phyloP scores from a whole-genome alignment of 2,329 filamentous ascomycete genomes.

The Hirsutella thompsonii region DNA sequence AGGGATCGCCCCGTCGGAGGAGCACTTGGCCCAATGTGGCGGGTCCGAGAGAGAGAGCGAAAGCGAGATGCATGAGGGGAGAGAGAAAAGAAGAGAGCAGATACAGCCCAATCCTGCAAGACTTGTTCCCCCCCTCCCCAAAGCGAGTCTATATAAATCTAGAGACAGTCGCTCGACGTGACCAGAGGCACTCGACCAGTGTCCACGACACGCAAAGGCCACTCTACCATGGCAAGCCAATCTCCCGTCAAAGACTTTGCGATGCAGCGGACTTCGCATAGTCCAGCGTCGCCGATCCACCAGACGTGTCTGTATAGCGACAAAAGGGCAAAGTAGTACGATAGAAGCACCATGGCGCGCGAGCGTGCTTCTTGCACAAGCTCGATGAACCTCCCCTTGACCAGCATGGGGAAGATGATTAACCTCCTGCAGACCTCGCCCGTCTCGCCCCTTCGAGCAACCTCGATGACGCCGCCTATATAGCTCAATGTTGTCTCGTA shows the following conservation, averaged over 20 bases:
- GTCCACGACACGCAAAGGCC: constrained; percentile 4
- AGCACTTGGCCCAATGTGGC: neutral
- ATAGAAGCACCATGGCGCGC: constrained; percentile 3
- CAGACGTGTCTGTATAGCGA: constrained; percentile 3
- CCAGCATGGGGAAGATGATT: constrained; percentile 6
- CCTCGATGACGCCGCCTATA: constrained; percentile 5
- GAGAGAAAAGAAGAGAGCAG: neutral
- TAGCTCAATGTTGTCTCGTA: constrained; percentile 9
- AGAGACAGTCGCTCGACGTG: neutral
- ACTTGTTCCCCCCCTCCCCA: neutral
- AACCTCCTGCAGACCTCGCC: constrained; percentile 2
- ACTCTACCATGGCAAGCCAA: constrained; percentile 3
- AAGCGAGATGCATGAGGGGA: neutral
- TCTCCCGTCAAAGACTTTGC: constrained; percentile 1
- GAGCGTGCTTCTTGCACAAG: constrained; percentile 3
- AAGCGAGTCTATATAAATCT: too few species aligned
- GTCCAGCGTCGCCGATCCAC: constrained; percentile 4
- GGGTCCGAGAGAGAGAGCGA: constrained; percentile 1
- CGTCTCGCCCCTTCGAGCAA: constrained; percentile 1
- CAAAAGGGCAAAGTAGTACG: constrained; percentile 5
- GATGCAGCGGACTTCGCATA: constrained; percentile 3
- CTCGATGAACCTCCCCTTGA: constrained; percentile 6
- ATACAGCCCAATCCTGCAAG: neutral
- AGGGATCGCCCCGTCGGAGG: neutral
- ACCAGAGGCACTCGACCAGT: constrained; percentile 1